These are phyloP conservation scores for Pseudevernia furfuracea DNA, from an alignment of 495 filamentous ascomycete species.

Conservation along the genomic window DNA sequence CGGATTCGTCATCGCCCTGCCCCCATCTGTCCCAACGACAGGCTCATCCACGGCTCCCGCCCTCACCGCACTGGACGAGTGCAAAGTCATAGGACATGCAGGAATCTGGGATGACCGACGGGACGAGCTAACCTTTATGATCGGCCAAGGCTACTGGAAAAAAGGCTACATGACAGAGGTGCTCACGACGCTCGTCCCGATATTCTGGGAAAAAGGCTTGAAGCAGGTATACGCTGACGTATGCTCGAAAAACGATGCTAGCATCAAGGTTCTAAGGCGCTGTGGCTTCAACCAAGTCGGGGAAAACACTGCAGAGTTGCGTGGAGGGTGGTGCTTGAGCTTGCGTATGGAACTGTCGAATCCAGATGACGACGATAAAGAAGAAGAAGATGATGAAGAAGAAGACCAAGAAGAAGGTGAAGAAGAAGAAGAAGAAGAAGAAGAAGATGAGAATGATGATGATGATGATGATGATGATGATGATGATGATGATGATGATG, in stretches of 20 bases:
- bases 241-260: slow-evolving; percentile 14
- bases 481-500: too few species aligned
- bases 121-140: slow-evolving; percentile 19
- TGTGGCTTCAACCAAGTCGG: slow-evolving; percentile 18
- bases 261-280: slow-evolving; percentile 4
- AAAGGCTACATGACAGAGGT: slow-evolving; percentile 21
- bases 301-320: slow-evolving; percentile 15
- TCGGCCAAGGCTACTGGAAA: slow-evolving; percentile 16
- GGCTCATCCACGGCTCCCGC: neutral
- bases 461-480: too few species aligned
- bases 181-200: slow-evolving; percentile 5
- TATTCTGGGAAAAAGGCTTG: slow-evolving; percentile 20
- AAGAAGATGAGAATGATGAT: neutral
- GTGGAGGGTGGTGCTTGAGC: slow-evolving; percentile 17
- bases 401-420: too few species aligned
- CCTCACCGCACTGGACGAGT: neutral
- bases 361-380: neutral
- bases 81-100: slow-evolving; percentile 17
- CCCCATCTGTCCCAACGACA: neutral
- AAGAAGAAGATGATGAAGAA: neutral
- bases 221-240: slow-evolving; percentile 21
- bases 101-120: slow-evolving; percentile 14
- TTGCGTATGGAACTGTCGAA: slow-evolving; percentile 12
- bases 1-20: slow-evolving; percentile 17
- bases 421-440: neutral